A percentile compares a stretch with the other conserved stretches of the same genome.
Conservation (phyloP, 257 asterid species). For the Nicotiana benthamiana region DNA sequence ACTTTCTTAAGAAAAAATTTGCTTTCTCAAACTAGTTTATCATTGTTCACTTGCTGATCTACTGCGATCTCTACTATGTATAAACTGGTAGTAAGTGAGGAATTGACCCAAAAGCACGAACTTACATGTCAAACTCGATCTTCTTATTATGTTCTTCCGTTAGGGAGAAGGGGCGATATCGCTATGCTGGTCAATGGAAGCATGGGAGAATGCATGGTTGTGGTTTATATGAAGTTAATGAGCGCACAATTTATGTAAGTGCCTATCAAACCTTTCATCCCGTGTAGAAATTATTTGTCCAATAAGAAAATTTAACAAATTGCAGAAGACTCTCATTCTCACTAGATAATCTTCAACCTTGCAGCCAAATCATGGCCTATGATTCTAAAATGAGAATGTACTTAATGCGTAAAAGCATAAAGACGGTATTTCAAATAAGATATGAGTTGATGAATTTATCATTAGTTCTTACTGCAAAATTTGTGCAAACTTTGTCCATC, state of each 20-base stretch:
- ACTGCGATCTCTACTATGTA: neutral
- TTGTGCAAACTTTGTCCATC: neutral
- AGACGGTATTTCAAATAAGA: neutral
- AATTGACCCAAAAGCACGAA: neutral
- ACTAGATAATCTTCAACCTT: neutral
- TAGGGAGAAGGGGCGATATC: constrained; percentile 94
- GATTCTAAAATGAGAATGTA: neutral
- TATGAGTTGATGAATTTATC: neutral
- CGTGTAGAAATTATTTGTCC: neutral
- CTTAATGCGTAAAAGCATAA: neutral
- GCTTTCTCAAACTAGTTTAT: neutral
- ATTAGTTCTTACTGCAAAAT: neutral
- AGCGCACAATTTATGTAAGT: constrained; percentile 63
- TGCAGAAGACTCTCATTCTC: neutral
- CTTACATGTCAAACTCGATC: neutral
- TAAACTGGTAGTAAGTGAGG: neutral
- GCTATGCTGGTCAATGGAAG: constrained; percentile 98
- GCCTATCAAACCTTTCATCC: constrained; percentile 4
- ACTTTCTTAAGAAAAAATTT: neutral
- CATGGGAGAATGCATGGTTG: constrained; percentile 99
- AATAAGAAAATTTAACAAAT: neutral
- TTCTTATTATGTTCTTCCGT: constrained; percentile 10
- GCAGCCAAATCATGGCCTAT: neutral
- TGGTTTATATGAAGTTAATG: constrained; percentile 92
- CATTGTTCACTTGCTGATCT: neutral